Base-by-base conservation (phyloP, 192 early-diverging fungal species). In the Obelidium mucronatum region DNA sequence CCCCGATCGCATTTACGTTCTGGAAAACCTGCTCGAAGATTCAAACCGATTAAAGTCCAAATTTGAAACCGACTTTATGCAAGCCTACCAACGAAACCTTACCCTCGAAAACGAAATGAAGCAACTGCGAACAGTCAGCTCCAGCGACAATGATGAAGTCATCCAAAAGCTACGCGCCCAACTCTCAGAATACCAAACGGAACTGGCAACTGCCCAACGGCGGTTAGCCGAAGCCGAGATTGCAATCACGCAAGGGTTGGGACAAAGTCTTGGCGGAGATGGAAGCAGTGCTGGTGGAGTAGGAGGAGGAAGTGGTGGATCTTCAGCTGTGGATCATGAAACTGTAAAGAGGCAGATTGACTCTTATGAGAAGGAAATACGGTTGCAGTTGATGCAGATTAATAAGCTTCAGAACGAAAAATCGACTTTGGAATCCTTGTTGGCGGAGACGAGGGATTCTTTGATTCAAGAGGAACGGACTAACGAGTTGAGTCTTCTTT, bases 11-110 rank as follows among this genome's bases (percentile, higher is more conserved):
- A 74, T 88, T 0, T 53, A 80, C 22, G 75, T 85, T 36, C 78
- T 93, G 48, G 83, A 93, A 77, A 87, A 85, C 68, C 67, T 87
- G 30, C 76, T 93, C 40, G 84, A 90, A 24, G 92, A 93, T 64
- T 79, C 88, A 11, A 85, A 87, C 39, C 75, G 84, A 34, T 54
- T 87, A 37, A 92, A 91, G 65, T 54, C 67, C 39, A 90, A 87
- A 68, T 91, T 84, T 48, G 87, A 93, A 81, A 70, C 85, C 28
- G 81, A 93, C 55, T 92, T 90, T 77, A 73, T 85, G 42, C 74
- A 84, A 51, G 80, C 81, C 22, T 83, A 80, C 56, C 83, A 90
- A 40, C 67, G 74, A 48, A 91, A 88, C 80, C 58, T 91, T 34
- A 77, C 82, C 30, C 78, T 89, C 24, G 86, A 92, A 67, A 77